Conservation (phyloP, 257 asterid species). For the Solanum lycopersicoides region DNA sequence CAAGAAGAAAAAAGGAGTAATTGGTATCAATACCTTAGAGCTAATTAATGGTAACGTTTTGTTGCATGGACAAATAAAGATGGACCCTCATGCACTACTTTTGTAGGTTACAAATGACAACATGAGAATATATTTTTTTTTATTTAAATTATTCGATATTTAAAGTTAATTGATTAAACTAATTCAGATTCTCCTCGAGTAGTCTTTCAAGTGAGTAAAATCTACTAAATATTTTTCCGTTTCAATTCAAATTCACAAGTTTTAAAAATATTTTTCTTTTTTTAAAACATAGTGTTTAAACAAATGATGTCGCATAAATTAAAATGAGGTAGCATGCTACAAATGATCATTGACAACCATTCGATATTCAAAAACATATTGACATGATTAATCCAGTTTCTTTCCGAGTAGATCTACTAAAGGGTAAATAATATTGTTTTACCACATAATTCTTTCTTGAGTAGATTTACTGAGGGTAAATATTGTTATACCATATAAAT, state of each 20-base stretch:
- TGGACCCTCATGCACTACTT: slow-evolving; percentile 9
- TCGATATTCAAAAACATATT: not conserved
- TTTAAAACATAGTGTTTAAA: fast-evolving
- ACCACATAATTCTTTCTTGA: not conserved
- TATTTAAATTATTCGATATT: not conserved
- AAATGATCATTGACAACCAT: not conserved
- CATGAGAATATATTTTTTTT: not conserved
- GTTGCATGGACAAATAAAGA: not conserved
- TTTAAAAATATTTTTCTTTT: too few relatives aligned
- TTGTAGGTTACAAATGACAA: not conserved
- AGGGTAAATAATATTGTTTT: too few relatives aligned
- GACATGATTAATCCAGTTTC: fast-evolving
- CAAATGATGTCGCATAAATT: too few relatives aligned
- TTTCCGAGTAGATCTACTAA: not conserved
- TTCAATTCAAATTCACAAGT: not conserved
- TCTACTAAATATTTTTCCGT: too few relatives aligned
- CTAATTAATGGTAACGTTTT: not conserved
- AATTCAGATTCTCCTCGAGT: not conserved
- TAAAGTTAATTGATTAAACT: fast-evolving
- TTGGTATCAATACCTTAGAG: not conserved
- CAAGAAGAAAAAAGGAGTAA: not conserved
- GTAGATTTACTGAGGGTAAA: not conserved
- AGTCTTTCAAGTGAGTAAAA: not conserved
- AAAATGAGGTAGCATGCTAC: not conserved
- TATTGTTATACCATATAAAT: not conserved